Percentiles rank a stretch among this genome's conserved stretches.
Evolutionary conservation across 2,329 filamentous ascomycete genomes (phyloP).

Genomic region (Pseudohalonectria lignicola): DNA sequence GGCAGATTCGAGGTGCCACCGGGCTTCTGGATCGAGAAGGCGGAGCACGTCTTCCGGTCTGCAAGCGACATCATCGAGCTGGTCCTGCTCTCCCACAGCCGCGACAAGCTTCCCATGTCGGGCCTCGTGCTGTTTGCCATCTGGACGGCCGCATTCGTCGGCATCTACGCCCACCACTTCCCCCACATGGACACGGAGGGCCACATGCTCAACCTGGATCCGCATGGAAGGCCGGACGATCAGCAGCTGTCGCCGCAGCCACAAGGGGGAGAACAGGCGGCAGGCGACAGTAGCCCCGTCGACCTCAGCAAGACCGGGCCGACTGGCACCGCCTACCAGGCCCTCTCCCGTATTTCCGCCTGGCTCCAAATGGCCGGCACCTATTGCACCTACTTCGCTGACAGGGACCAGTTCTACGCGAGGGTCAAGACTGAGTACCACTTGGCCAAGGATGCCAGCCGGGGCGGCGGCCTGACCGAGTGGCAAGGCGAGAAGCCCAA

Average conservation of each 20-base stretch:
- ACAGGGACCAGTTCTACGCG: slow-evolving; percentile 41
- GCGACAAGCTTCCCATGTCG: slow-evolving; percentile 53
- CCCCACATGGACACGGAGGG: slow-evolving; percentile 53
- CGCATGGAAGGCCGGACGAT: background rate
- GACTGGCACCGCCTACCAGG: slow-evolving; percentile 34
- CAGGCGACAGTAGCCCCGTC: slow-evolving; percentile 9
- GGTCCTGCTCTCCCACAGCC: slow-evolving; percentile 44
- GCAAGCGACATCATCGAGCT: slow-evolving; percentile 54
- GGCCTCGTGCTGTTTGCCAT: slow-evolving; percentile 56
- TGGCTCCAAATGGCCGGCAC: slow-evolving; percentile 45
- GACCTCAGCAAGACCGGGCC: slow-evolving; percentile 24
- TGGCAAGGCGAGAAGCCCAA: slow-evolving; percentile 30
- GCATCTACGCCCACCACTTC: slow-evolving; percentile 56
- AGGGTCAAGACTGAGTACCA: slow-evolving; percentile 37
- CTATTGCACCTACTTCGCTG: slow-evolving; percentile 40
- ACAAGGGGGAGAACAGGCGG: slow-evolving; percentile 15
- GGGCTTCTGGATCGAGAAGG: slow-evolving; percentile 53
- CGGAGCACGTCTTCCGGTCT: slow-evolving; percentile 50
- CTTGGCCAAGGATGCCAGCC: slow-evolving; percentile 13
- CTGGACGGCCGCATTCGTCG: slow-evolving; percentile 55
- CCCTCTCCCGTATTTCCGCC: slow-evolving; percentile 38
- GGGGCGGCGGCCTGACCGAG: slow-evolving; percentile 42
- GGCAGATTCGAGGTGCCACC: slow-evolving; percentile 28
- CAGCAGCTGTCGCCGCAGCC: background rate
- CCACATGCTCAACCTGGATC: slow-evolving; percentile 32